Base-by-base conservation (phyloP, 768 basidiomycete species). In the Candolleomyces aberdarensis region DNA sequence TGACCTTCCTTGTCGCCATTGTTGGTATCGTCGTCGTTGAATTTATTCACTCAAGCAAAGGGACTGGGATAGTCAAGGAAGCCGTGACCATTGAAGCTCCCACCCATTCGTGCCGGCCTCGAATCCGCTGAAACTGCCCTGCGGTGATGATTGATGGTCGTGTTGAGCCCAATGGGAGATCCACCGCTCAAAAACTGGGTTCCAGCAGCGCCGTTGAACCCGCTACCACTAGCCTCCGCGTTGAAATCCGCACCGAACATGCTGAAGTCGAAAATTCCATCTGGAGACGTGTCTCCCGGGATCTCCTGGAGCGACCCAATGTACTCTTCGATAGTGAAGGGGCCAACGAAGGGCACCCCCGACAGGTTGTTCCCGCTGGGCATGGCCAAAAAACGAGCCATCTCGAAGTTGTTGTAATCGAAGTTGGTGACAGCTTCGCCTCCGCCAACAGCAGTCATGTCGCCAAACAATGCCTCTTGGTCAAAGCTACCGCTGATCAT, bases 341-440 rank as follows among this genome's bases (percentile, higher is more conserved):
- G 60, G 10, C 60, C 60, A 17, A 61, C 48, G 56, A 61, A 61
- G 9, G 60, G 60, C 15, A 50, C 56, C 31, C 31, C 54, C 4
- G 60, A 57, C n/a, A 61, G 32, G 55, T 56, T 46, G 39, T 61
- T 55, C 10, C 54, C 60, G 19, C 60, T 56, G 2, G 56, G 60
- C 60, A 61, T 61, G 7, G 55, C 60, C 9, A 61, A 52, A 29
- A 50, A 61, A 5, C 60, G 26, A 8, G 60, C 49, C 60, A 61
- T 61, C 26, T 61, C 60, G 43, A 57, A 61, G 40, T 49, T 31
- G 40, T 47, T 13, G 26, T 61, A 57, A 22, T 50, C 39, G 60
- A 36, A 48, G 29, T 40, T 53, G 52, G 31, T n/a, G 14, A 36
- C 52, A n/a, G 14, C 36, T 55, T 51, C 46, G 29, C 48, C 44